Evolutionary conservation across 441 rosid species (phyloP).

Genomic region (Dalechampia spathulata): DNA sequence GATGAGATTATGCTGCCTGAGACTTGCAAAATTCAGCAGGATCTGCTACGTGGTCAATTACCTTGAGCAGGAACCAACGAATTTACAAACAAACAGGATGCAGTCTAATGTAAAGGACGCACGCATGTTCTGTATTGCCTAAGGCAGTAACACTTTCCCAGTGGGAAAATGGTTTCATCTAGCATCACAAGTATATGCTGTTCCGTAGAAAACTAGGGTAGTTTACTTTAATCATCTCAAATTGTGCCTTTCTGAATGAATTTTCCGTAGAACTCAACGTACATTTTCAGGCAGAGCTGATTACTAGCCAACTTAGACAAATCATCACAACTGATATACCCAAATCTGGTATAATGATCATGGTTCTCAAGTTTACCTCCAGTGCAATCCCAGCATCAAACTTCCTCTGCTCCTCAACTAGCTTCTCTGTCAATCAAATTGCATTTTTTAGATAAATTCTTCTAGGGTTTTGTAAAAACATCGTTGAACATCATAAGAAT

Average conservation of each 20-base stretch:
- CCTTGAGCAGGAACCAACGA: constrained; percentile 33
- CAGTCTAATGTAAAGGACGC: neutral
- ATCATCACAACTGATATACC: neutral
- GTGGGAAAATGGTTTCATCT: neutral
- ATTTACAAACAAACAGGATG: constrained; percentile 11
- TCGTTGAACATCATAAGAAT: neutral
- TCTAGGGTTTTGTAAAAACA: neutral
- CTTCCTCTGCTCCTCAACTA: constrained; percentile 66
- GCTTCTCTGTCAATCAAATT: constrained; percentile 45
- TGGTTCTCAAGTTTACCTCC: constrained; percentile 39
- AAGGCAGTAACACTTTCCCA: too few relatives aligned
- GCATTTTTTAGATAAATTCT: constrained; percentile 3
- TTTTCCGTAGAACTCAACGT: too few relatives aligned
- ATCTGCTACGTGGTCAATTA: constrained; percentile 90
- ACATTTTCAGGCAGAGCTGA: neutral
- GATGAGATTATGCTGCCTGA: constrained; percentile 49
- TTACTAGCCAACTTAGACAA: neutral
- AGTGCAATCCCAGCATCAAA: constrained; percentile 82
- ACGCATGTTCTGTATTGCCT: neutral
- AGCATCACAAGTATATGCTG: neutral
- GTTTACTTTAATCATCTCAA: neutral
- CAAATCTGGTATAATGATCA: neutral
- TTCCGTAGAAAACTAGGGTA: neutral
- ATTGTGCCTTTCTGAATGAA: neutral
- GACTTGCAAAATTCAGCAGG: constrained; percentile 93